Percentiles rank a stretch among this genome's conserved stretches.
phyloP scores from a whole-genome alignment of 208 protist species.

The Zelonia costaricensis region DNA sequence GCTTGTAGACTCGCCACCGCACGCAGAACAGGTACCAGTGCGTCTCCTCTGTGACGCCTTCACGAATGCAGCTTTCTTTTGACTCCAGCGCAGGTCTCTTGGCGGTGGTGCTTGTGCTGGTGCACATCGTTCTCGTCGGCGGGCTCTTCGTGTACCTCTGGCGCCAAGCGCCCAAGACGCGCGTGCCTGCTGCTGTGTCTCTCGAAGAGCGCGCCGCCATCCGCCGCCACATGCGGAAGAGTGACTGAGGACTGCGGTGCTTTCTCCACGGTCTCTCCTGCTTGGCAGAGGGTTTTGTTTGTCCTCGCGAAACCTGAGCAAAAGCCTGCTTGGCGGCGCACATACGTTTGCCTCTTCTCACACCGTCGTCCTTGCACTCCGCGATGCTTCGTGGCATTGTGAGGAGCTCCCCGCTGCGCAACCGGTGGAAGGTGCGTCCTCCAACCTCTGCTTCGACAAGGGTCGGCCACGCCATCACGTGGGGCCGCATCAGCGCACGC shows the following conservation, averaged over 20 bases:
- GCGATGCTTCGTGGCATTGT: no score
- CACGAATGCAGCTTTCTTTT: conserved; percentile 9
- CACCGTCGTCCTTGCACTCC: no score
- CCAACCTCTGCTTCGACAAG: not conserved
- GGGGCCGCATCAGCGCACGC: conserved; percentile 36
- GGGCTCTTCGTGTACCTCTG: conserved; percentile 30
- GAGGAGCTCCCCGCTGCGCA: not conserved
- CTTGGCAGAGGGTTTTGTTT: no score
- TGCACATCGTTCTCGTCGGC: conserved; percentile 31
- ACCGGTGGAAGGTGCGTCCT: conserved; percentile 11
- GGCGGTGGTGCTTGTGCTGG: conserved; percentile 16
- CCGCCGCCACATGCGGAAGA: conserved; percentile 23
- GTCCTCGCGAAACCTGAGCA: no score
- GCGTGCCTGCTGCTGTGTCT: conserved; percentile 1
- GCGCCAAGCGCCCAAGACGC: conserved; percentile 25
- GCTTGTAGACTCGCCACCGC: no score
- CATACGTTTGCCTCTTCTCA: no score
- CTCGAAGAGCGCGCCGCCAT: conserved; percentile 16
- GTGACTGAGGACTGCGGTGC: no score
- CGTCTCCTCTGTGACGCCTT: not conserved
- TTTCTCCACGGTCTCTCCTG: no score
- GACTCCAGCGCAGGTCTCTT: conserved; percentile 22
- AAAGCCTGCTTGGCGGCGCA: no score
- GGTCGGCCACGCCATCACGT: conserved; percentile 4
- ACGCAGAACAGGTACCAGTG: no score